Evolutionary conservation across 495 filamentous ascomycete species (phyloP).

Genomic region (Neurospora cerealis): DNA sequence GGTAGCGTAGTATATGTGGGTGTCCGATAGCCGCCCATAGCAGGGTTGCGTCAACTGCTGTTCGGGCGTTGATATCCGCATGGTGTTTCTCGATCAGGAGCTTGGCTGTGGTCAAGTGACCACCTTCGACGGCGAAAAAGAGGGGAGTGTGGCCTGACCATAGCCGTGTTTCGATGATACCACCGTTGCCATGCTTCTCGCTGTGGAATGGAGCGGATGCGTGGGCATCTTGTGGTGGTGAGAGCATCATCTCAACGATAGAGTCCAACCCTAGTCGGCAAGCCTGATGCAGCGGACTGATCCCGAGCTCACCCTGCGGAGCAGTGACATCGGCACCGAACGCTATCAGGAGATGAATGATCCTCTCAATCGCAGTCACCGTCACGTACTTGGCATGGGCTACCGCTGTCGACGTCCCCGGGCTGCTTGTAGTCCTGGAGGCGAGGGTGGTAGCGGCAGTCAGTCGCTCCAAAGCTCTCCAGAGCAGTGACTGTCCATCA

Average conservation of each 20-base stretch:
- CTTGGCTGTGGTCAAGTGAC: constrained; percentile 18
- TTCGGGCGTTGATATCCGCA: constrained; percentile 16
- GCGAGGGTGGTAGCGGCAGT: background rate
- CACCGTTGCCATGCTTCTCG: constrained; percentile 2
- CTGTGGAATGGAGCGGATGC: background rate
- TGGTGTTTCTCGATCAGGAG: constrained; percentile 17
- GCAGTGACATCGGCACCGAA: background rate
- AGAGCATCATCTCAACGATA: constrained; percentile 6
- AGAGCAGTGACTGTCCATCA: constrained; percentile 2
- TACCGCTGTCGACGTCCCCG: background rate
- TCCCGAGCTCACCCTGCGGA: constrained; percentile 3
- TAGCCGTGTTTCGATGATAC: constrained; percentile 4
- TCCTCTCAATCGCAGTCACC: background rate
- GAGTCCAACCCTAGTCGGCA: constrained; percentile 4
- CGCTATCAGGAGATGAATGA: constrained; percentile 4
- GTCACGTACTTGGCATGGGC: background rate
- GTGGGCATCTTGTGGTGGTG: background rate
- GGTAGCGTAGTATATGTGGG: constrained; percentile 1
- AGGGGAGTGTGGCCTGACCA: constrained; percentile 11
- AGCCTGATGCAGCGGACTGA: constrained; percentile 10
- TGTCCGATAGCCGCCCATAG: constrained; percentile 2
- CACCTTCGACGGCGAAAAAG: constrained; percentile 21
- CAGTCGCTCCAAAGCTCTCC: background rate
- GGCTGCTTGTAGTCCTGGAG: background rate
- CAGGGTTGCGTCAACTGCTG: constrained; percentile 3